These are phyloP conservation scores for Diutina sp. DNA, from an alignment of 1,139 yeast genomes.

Conservation along the genomic window DNA sequence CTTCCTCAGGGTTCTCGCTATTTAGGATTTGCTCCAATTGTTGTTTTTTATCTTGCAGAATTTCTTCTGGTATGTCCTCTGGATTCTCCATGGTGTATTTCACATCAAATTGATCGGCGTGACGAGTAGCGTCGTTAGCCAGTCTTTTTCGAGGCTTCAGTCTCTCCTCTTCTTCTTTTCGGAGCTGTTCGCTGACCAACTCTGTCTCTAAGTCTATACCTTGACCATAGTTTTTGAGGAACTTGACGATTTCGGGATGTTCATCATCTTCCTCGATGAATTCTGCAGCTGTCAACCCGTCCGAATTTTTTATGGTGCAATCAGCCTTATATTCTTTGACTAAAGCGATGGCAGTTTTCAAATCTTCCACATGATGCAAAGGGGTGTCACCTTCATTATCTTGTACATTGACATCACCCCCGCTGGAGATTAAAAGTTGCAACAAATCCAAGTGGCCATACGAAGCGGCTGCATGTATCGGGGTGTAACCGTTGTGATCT, in stretches of 20 bases:
- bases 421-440: conserved; percentile 38
- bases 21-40: conserved; percentile 58
- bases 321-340: conserved; percentile 61
- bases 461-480: conserved; percentile 93
- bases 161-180: conserved; percentile 5
- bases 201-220: neutral
- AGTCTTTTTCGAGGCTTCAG: neutral
- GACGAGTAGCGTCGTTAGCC: conserved; percentile 3
- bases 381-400: conserved; percentile 96
- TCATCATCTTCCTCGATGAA: conserved; percentile 78
- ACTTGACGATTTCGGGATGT: conserved; percentile 62
- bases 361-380: conserved; percentile 76
- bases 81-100: conserved; percentile 44
- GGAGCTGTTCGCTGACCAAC: conserved; percentile 25
- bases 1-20: conserved; percentile 72
- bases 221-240: conserved; percentile 25
- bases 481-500: conserved; percentile 91
- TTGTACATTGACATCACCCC: conserved; percentile 72
- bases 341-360: conserved; percentile 47
- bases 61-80: conserved; percentile 13
- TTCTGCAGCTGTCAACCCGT: conserved; percentile 59
- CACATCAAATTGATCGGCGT: conserved; percentile 13
- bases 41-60: conserved; percentile 43
- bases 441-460: conserved; percentile 72
- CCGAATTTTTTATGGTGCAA: conserved; percentile 46